Base-by-base conservation (phyloP, 2,329 filamentous ascomycete genomes). In the Colletotrichum lentis region DNA sequence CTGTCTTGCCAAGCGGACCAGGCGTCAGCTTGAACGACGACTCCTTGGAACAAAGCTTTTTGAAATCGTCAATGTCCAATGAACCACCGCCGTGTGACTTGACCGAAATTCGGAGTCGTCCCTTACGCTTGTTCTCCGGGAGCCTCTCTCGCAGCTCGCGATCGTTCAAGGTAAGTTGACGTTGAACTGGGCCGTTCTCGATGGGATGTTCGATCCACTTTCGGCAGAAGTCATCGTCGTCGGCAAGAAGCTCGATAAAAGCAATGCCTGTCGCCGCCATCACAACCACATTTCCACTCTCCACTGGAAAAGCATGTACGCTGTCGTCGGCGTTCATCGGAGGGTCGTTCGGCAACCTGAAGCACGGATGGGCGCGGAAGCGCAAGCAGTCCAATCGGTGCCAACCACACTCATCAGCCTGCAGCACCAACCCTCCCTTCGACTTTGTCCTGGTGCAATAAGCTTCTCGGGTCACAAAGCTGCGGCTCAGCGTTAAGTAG, bases 281-380 rank as follows among this genome's bases (percentile, higher is more conserved):
- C 20, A 94, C 85, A 49, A 96, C 81, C 16, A 96, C 86, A 63
- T 89, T 90, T 12, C 90, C 89, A 69, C 89, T 89, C 66, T 97
- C 94, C 0, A 95, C 88, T 0, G 91, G 89, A 89, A 93, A 98
- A 0, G 92, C 92, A 74, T 97, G 93, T 1, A 97, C 86, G 71
- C 92, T 94, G 43, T 87, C 86, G 72, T 97, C 94, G 1, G 84
- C 79, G 70, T 83, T 85, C 46, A 86, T 77, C 18, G 86, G 80
- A 5, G 86, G 80, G 73, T 98, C 96, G 64, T 88, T 90, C 0
- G 94, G 93, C 60, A 97, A 85, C 62, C 90, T 86, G 82, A 99
- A 98, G 77, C 92, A 94, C 4, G 94, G 93, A 75, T 99, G 96
- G 72, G 90, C 91, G 71, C 94, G 90, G 81, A 97, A 97, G 46